Conservation (phyloP, 805 yeast species). For the Torulaspora microellipsoides region DNA sequence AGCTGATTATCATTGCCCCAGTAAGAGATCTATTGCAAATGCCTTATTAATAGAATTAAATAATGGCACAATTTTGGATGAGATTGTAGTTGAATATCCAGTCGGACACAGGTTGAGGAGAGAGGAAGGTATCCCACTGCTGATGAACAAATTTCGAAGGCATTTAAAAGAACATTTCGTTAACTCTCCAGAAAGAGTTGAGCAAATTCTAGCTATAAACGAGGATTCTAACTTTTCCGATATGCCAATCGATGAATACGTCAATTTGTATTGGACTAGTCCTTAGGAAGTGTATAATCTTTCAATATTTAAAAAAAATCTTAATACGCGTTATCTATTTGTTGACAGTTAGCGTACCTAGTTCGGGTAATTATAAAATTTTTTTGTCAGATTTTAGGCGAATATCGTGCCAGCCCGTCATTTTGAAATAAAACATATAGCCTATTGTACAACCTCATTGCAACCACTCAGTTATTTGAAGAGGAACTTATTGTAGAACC, state of each 20-base stretch:
- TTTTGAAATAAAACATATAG: no score
- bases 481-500: no score
- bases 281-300: neutral
- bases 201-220: conserved; percentile 38
- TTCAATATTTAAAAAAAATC: no score
- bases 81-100: conserved; percentile 52
- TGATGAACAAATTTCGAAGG: conserved; percentile 46
- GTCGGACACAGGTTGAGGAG: conserved; percentile 56
- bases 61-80: conserved; percentile 51
- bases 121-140: conserved; percentile 54
- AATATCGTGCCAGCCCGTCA: no score
- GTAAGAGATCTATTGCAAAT: conserved; percentile 54
- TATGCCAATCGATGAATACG: conserved; percentile 46
- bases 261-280: conserved; percentile 36
- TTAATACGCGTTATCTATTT: neutral
- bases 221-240: conserved; percentile 35
- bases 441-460: no score
- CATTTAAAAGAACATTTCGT: conserved; percentile 45
- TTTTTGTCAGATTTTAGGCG: neutral
- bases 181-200: conserved; percentile 34
- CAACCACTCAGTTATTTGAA: no score
- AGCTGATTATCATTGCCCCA: conserved; percentile 51
- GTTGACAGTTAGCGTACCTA: neutral
- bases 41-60: conserved; percentile 47
- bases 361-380: neutral